Percentiles rank a stretch among this genome's conserved stretches.
Evolutionary conservation across 2,329 filamentous ascomycete genomes (phyloP).

Genomic region (Aspergillus ustus): DNA sequence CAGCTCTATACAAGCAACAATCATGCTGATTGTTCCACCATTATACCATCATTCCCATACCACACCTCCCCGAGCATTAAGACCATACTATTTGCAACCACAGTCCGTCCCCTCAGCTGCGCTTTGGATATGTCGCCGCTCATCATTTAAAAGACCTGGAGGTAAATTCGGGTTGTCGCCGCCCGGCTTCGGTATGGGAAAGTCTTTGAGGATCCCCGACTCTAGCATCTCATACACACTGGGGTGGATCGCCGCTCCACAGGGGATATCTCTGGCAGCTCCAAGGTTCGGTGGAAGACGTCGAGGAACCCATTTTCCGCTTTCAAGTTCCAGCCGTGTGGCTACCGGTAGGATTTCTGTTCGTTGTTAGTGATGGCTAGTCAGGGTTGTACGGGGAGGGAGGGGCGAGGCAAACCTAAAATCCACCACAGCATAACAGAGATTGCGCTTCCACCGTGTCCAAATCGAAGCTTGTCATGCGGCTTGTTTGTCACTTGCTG

Average conservation of each 20-base stretch:
- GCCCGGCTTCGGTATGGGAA: conserved; percentile 20
- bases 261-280: conserved; percentile 38
- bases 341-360: conserved; percentile 43
- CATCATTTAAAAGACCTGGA: conserved; percentile 6
- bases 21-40: neutral
- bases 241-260: conserved; percentile 35
- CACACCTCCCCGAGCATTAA: neutral
- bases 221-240: conserved; percentile 35
- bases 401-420: conserved; percentile 27
- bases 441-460: conserved; percentile 31
- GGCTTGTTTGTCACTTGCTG: conserved; percentile 27
- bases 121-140: neutral
- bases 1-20: neutral
- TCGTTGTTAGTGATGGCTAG: neutral
- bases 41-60: neutral
- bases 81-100: neutral
- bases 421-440: conserved; percentile 42
- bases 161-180: conserved; percentile 20
- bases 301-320: conserved; percentile 40
- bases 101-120: neutral
- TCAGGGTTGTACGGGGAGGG: neutral
- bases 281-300: conserved; percentile 43
- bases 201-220: conserved; percentile 26
- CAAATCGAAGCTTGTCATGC: conserved; percentile 41
- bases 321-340: conserved; percentile 41